phyloP scores from a whole-genome alignment of 129 eudicot species.

The Chrysanthemum lavandulifolium region DNA sequence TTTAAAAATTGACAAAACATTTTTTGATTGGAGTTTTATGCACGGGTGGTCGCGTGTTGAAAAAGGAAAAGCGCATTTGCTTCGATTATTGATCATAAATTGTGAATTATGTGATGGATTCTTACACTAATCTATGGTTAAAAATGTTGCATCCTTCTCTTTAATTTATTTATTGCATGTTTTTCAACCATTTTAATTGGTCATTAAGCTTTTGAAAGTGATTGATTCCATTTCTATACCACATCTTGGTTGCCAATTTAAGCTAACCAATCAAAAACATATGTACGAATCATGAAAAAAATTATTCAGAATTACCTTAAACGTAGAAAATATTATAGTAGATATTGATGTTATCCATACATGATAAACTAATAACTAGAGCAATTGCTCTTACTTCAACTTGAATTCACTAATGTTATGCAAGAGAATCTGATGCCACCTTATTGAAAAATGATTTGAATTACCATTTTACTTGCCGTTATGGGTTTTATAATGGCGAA shows the following conservation, averaged over 20 bases:
- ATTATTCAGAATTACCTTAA: conserved; percentile 10
- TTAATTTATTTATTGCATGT: not conserved
- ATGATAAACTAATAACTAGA: not conserved
- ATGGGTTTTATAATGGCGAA: no score
- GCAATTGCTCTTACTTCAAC: no score
- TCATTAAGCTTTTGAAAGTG: not conserved
- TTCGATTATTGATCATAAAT: not conserved
- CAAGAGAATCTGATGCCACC: no score
- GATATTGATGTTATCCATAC: conserved; percentile 13
- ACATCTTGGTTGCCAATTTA: not conserved
- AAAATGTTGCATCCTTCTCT: conserved; percentile 1
- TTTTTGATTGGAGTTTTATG: not conserved
- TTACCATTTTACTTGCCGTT: no score
- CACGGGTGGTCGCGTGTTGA: not conserved
- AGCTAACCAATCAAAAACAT: conserved; percentile 4
- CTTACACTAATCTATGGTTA: not conserved
- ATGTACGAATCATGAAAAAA: conserved; percentile 14
- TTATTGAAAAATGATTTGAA: no score
- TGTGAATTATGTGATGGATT: conserved; percentile 1
- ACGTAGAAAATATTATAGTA: not conserved
- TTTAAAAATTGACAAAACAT: not conserved
- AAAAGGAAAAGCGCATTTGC: not conserved
- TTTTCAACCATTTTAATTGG: not conserved
- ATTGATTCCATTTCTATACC: conserved; percentile 9
- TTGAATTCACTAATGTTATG: no score